Base-by-base conservation (phyloP, 1,139 yeast genomes). In the Pneumocystis murina region DNA sequence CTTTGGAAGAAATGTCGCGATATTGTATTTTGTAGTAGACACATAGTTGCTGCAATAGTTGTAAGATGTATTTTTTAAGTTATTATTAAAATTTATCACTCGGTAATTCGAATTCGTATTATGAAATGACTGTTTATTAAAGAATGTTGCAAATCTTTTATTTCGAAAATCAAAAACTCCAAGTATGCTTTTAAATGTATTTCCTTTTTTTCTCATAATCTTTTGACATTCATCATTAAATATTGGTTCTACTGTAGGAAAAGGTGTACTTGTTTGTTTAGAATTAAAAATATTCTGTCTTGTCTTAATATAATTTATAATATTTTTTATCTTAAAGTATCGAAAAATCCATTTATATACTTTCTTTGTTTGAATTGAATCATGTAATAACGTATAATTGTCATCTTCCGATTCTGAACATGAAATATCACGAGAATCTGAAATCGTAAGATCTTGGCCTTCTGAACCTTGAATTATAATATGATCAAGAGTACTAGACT, bases 21-120 rank as follows among this genome's bases (percentile, higher is more conserved):
- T 75, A 73, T 92, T 94, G 77, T 94, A 94, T 74, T 94, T 94
- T n/a, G 98, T 91, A 3, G 99, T 94, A 59, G 96, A 87, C 68
- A 94, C 85, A 73, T 91, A 91, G 73, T 94, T 94, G 67, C 86
- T 92, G 68, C 80, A 80, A 75, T 82, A 92, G 1, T 85, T 81
- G 65, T 78, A 79, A 2, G 80, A 75, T 3, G 76, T 68, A 69
- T 89, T 89, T 16, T 82, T 77, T 2, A 75, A 72, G 1, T 73
- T 69, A 70, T 87, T 83, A 77, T 89, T 86, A 60, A 92, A 73
- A 69, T 81, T 79, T 40, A 92, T 84, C 38, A 82, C 78, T 68
- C 97, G 30, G 24, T 48, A 48, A 24, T 48, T 48, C 2, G n/a
- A 20, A 20, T 48, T 24, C 17, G 17, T 24, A 10, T 48, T 48